Base-by-base conservation (phyloP, 106 monocot genomes). In the Hemerocallis citrina region DNA sequence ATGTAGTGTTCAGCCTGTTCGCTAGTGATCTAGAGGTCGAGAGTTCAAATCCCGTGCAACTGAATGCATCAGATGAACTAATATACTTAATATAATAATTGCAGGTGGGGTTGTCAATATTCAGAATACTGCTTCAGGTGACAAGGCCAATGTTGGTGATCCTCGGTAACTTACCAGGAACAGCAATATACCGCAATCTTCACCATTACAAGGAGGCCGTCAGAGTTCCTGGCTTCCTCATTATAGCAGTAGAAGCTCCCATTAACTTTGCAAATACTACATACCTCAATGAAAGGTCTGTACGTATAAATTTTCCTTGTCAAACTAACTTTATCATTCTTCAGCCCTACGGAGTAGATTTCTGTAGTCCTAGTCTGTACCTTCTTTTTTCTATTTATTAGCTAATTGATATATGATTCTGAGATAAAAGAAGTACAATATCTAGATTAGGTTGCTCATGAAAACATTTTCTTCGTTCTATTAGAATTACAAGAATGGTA, bases 281-380 rank as follows among this genome's bases (percentile, higher is more conserved):
- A 22, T 86, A 86, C 24, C 79, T 92, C 27, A 80, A 74, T 38
- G 92, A 92, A 69, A 92, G 86, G 92, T 86, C 38, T 38, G 65
- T 57, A 7, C 35, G 13, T 33, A 47, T 4, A 10, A 4, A 16
- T 48, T 7, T 19, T 41, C 17, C 27, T n/a, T n/a, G n/a, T n/a
- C n/a, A n/a, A n/a, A n/a, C n/a, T n/a, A n/a, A n/a, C n/a, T n/a
- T n/a, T 14, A 0, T 25, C 6, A 16, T 57, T 30, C 33, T 17
- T 10, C 11, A 59, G 36, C 36, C 23, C 34, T 22, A 38, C 23
- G 29, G 29, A 34, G 19, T n/a, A 48, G 48, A 20, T n/a, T 41
- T 41, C 40, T 9, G n/a, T n/a, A n/a, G n/a, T n/a, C n/a, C n/a
- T n/a, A n/a, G n/a, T 19, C 0, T 47, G 5, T 46, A 19, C 2